Conservation (phyloP, 192 early-diverging fungal species). For the Backusella circina region DNA sequence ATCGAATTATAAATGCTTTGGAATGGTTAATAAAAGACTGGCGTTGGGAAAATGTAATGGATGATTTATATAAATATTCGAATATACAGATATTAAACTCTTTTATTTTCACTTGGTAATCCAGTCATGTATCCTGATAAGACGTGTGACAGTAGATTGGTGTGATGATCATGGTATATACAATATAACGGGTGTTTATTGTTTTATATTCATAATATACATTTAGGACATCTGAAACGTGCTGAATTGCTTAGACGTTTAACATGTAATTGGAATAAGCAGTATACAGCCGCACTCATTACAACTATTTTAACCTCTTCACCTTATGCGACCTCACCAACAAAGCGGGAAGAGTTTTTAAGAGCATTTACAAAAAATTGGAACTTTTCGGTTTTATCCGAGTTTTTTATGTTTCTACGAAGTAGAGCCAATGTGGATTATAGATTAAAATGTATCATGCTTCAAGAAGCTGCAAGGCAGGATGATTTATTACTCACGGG, state of each 20-base stretch:
- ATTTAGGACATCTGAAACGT: constrained; percentile 1
- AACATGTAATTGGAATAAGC: background rate
- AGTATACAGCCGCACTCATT: background rate
- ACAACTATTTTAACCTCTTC: background rate
- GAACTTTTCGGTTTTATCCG: background rate
- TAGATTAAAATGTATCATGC: constrained; percentile 3
- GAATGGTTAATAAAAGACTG: constrained; percentile 70
- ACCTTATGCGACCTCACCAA: background rate
- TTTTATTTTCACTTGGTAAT: too few relatives aligned
- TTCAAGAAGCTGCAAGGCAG: constrained; percentile 1
- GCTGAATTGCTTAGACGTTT: background rate
- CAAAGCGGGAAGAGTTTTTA: background rate
- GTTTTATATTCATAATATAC: background rate
- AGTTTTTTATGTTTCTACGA: constrained; percentile 3
- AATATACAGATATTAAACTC: too few relatives aligned
- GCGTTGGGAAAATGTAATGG: constrained; percentile 56
- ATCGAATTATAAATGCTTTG: constrained; percentile 68
- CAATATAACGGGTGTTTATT: background rate
- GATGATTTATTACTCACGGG: constrained; percentile 2
- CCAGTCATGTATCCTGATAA: constrained; percentile 48
- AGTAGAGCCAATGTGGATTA: constrained; percentile 2
- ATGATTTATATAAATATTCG: too few relatives aligned
- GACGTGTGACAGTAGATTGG: constrained; percentile 69
- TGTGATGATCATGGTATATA: constrained; percentile 42
- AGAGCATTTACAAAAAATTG: constrained; percentile 2